These are phyloP conservation scores for Candida anglica DNA, from an alignment of 805 yeast species.

Conservation along the genomic window DNA sequence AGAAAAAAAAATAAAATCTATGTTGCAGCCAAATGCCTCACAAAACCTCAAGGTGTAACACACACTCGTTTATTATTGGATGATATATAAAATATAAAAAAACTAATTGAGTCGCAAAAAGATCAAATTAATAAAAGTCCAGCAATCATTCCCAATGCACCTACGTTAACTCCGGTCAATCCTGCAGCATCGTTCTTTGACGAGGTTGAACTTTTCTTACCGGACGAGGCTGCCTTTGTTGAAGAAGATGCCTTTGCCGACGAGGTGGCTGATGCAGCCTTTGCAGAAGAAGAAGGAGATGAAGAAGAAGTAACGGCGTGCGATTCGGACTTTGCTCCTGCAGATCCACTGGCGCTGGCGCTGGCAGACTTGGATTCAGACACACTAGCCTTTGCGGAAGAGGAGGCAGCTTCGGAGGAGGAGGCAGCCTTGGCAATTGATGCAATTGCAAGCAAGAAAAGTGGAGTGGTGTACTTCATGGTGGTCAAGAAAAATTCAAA, in stretches of 20 bases:
- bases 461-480: background rate
- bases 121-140: slow-evolving; percentile 22
- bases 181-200: slow-evolving; percentile 7
- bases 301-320: no score
- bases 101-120: no score
- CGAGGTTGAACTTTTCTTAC: slow-evolving; percentile 2
- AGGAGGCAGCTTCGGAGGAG: background rate
- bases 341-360: no score
- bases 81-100: no score
- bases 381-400: background rate
- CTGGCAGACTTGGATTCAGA: slow-evolving; percentile 4
- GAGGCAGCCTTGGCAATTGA: background rate
- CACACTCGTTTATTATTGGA: no score
- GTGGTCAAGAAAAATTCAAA: background rate
- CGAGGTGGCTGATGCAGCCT: no score
- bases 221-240: slow-evolving; percentile 3
- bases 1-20: no score
- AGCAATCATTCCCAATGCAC: slow-evolving; percentile 21
- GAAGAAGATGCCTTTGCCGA: no score
- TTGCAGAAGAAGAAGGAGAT: no score
- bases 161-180: slow-evolving; percentile 12
- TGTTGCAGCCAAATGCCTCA: no score
- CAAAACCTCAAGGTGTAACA: no score
- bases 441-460: background rate
- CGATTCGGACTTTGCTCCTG: slow-evolving; percentile 1